Base-by-base conservation (phyloP, 108 stramenopile genomes). In the Nitzschia sp. region DNA sequence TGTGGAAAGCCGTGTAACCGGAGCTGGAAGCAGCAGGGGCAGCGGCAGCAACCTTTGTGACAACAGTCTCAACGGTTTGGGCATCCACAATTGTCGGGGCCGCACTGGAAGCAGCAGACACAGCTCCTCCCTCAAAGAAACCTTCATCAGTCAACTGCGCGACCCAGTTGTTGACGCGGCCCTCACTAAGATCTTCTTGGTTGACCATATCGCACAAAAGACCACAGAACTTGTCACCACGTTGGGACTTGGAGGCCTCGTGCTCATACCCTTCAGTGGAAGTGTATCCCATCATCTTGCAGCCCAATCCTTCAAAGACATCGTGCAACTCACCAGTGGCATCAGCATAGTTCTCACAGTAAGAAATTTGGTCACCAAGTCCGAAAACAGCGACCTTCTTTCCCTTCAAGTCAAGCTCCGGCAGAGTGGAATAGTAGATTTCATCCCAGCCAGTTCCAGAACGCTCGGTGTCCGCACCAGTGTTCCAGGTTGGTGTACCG, bases 311-410 rank as follows among this genome's bases (percentile, higher is more conserved):
- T 42, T 87, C 69, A 69, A 95, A 91, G 50, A 94, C 90, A 70
- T 94, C 93, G 54, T 89, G 86, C 7, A 94, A 81, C 73, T 94
- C 93, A 22, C 93, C 93, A 41, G 90, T 69, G 0, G 86, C 93
- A 84, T 94, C 93, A 8, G 93, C 93, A 66, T 87, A 95, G 67
- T 95, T 95, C 42, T 90, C 91, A 9, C 81, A 66, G 56, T 92
- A 95, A 21, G 75, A 75, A 10, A 80, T 68, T 55, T 81, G 81
- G 68, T 95, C 94, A 25, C 94, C 94, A 37, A 89, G 68, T 29
- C 94, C 94, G 71, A 95, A 95, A 10, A 95, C 89, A 14, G 88
- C 94, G 6, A 95, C 91, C 59, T 89, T 90, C 63, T 92, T 95
- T 8, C 88, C 91, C 10, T 73, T 55, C 26, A 82, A 17, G 25